Base-by-base conservation (phyloP, 805 yeast genomes). In the Lipomyces orientalis region DNA sequence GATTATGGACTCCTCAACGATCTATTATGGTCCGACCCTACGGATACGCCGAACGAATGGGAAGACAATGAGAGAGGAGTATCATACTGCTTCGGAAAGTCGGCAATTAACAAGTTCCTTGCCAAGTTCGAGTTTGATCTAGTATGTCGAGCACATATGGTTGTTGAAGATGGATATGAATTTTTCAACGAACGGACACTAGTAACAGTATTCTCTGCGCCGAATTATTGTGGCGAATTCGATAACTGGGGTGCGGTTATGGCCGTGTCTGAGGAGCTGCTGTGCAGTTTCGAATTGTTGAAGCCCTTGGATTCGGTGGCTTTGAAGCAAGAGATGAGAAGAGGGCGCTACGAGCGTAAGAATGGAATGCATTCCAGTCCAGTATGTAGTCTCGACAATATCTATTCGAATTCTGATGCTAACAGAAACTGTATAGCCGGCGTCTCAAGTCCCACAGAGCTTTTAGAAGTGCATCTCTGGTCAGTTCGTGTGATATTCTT, bases 221-320 rank as follows among this genome's bases (percentile, higher is more conserved):
- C 92, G 10, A 88, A 88, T 76, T 88, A 88, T 76, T 88, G 92
- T 75, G 92, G 93, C n/a, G 93, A 88, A 77, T 88, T 88, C 75
- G 91, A 93, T 77, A 92, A 92, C 75, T 92, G 97, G 97, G 97
- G 97, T 31, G 99, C 99, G 1, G 98, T 94, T 4, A 94, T 94
- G 98, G 88, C 96, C 73, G 98, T 94, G 16, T 87, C 91, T 70
- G 97, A 94, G 71, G 98, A 94, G 74, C 83, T 94, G 71, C 81
- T 95, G 65, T 94, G 99, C 79, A 89, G 95, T 69, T 94, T 94
- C 79, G 99, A 94, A 78, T 84, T 94, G 64, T 82, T 94, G 67
- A 97, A 95, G 79, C 99, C 99, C 8, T 83, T 95, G 73, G 98
- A 94, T 79, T 87, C 96, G 61, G 89, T 90, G 22, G 97, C 97